Evolutionary conservation across 108 stramenopile genomes (phyloP), one percentile per base, ranked within the genome.

Genomic region (Cyclotella sp.): DNA sequence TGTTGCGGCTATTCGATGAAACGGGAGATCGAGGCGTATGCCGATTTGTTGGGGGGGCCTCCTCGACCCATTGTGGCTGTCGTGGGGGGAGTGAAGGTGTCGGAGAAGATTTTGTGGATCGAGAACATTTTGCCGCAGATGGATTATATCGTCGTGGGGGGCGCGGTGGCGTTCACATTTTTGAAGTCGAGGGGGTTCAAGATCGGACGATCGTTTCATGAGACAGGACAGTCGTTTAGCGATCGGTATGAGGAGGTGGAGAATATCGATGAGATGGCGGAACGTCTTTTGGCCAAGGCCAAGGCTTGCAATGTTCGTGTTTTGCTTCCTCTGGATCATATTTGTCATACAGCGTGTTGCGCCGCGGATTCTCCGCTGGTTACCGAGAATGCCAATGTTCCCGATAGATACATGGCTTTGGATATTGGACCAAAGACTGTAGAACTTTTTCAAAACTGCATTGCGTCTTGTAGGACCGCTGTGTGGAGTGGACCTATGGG

Each of bases 161-260:
- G 99, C 30, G 99, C 97, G 39, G 85, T 99, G 93, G 96, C 93
- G 63, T 99, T 92, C 85, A 98, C 99, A 52, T 99, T 99, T 90
- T 77, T 96, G 39, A 97, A 98, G 84, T 97, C 96, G 18, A 28
- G 81, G 44, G 97, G 96, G 9, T 79, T 90, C 64, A 46, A 63
- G 59, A 87, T 97, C 42, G 97, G 96, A 10, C 79, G 77, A 28
- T 92, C 90, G 53, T 71, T 98, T 69, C 84, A 95, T 68, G 97
- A 99, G 84, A 92, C 96, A 64, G 82, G 81, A 15, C 81, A 82
- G 58, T 67, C 64, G 1, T 82, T 82, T 34, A 42, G 24, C 13
- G 81, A 82, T 67, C 73, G 52, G 41, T 78, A 82, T 49, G 76
- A 77, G 11, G 77, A 72, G 29, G 29, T 41, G 72, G 62, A 65